Base-by-base conservation (phyloP, 495 filamentous ascomycete genomes). In the Tuber brumale region DNA sequence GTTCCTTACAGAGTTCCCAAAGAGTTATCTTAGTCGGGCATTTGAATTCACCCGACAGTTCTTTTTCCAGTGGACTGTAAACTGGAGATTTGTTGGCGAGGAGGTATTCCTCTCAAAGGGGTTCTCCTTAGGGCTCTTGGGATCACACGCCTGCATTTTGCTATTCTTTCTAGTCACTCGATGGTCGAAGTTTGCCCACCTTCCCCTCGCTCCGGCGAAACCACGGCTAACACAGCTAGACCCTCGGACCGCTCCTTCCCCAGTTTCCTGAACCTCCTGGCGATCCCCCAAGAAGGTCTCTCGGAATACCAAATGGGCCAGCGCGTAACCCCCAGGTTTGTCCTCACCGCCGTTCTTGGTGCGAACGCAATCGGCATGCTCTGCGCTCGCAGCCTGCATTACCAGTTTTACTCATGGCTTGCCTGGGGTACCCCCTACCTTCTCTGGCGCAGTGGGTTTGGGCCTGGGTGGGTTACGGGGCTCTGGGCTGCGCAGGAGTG, bases 11-110 rank as follows among this genome's bases (percentile, higher is more conserved):
- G 83, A 83, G 45, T 92, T 93, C 79, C 84, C 91, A 23, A 83
- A 81, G 70, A 92, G 92, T 18, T 99, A 99, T 80, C 77, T 94
- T 7, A 86, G 87, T 44, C 86, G 91, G 71, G 94, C 95, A 0
- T 99, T 99, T 80, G 94, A 99, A 85, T 86, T 99, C 42, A 92
- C 92, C 42, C 87, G 95, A 70, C 88, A 91, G 79, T 99, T 99
- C 83, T 87, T 97, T 77, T 97, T 93, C 87, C 94, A 97, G 83
- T 98, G 95, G 95, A 98, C 95, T 0, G 95, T 99, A 75, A 99
- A 99, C 84, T 99, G 95, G 95, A 89, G 95, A 69, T 97, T 99
- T 79, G 84, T 97, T 8, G 90, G 91, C 19, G 93, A 97, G 82
- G 90, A 93, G 35, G 84, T 84, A 2, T 99, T 99, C 79, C 86